Conservation (phyloP, 1,284 basidiomycete species). For the Cryptococcus hybrid region DNA sequence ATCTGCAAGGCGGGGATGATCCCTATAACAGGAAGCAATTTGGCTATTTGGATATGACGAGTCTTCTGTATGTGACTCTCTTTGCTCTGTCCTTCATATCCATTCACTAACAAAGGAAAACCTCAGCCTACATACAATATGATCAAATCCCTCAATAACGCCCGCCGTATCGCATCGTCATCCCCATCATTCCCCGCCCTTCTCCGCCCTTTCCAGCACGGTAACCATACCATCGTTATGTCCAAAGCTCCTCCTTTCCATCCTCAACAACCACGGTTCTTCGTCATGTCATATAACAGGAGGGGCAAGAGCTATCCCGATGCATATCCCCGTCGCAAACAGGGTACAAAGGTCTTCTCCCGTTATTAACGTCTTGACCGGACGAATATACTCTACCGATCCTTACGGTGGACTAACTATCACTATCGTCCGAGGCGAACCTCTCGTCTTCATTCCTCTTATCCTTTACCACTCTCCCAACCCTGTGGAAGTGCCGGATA, state of each 20-base stretch:
- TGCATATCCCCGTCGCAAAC: constrained; percentile 31
- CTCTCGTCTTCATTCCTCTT: constrained; percentile 42
- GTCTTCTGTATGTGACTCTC: constrained; percentile 55
- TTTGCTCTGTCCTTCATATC: constrained; percentile 60
- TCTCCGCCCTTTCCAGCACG: constrained; percentile 51
- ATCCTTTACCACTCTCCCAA: too few relatives aligned
- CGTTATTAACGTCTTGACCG: constrained; percentile 65
- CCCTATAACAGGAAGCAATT: constrained; percentile 50
- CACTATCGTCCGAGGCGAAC: constrained; percentile 35
- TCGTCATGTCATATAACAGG: constrained; percentile 22
- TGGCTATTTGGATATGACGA: constrained; percentile 53
- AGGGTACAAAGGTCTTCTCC: constrained; percentile 54
- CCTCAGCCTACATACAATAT: constrained; percentile 53
- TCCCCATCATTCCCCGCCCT: constrained; percentile 58
- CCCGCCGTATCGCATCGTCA: constrained; percentile 57
- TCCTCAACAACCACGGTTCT: constrained; percentile 64
- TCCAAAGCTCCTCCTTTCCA: constrained; percentile 64
- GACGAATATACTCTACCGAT: constrained; percentile 54
- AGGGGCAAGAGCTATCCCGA: constrained; percentile 1
- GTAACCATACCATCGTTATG: constrained; percentile 56
- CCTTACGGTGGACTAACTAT: constrained; percentile 51
- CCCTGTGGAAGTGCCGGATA: too few relatives aligned
- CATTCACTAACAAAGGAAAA: constrained; percentile 58
- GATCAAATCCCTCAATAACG: constrained; percentile 60
- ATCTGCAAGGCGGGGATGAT: constrained; percentile 53